phyloP scores from a whole-genome alignment of 805 yeast genomes.

The Candida methanosorbosa region DNA sequence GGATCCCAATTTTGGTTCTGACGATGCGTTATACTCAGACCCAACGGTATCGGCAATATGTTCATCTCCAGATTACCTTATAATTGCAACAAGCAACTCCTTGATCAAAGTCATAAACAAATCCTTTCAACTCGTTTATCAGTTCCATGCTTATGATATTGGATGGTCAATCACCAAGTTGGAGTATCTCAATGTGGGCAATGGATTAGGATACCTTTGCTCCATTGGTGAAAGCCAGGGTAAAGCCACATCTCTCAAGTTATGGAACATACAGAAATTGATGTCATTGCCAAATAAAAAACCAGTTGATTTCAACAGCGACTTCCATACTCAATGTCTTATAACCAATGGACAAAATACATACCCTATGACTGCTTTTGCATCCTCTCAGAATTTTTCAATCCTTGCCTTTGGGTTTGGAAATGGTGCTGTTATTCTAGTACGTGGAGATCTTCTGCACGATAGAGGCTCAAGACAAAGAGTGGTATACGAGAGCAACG shows the following conservation, averaged over 20 bases:
- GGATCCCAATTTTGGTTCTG: conserved; percentile 67
- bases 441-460: conserved; percentile 80
- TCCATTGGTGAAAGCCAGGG: conserved; percentile 75
- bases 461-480: conserved; percentile 91
- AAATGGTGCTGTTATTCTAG: conserved; percentile 72
- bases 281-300: conserved; percentile 14
- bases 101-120: conserved; percentile 47
- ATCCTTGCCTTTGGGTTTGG: conserved; percentile 72
- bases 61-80: conserved; percentile 46
- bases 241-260: conserved; percentile 52
- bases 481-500: conserved; percentile 59
- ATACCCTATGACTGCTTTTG: conserved; percentile 66
- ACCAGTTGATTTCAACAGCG: conserved; percentile 22
- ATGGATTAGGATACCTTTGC: conserved; percentile 43
- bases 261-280: conserved; percentile 64
- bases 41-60: conserved; percentile 59
- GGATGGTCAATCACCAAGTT: conserved; percentile 59
- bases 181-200: conserved; percentile 25
- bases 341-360: conserved; percentile 69
- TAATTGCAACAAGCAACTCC: conserved; percentile 48
- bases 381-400: conserved; percentile 44
- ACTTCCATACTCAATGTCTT: conserved; percentile 51
- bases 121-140: conserved; percentile 34
- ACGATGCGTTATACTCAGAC: conserved; percentile 69
- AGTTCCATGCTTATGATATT: conserved; percentile 56